phyloP scores from a whole-genome alignment of 2,329 filamentous ascomycete species.

The Colletotrichum navitas region DNA sequence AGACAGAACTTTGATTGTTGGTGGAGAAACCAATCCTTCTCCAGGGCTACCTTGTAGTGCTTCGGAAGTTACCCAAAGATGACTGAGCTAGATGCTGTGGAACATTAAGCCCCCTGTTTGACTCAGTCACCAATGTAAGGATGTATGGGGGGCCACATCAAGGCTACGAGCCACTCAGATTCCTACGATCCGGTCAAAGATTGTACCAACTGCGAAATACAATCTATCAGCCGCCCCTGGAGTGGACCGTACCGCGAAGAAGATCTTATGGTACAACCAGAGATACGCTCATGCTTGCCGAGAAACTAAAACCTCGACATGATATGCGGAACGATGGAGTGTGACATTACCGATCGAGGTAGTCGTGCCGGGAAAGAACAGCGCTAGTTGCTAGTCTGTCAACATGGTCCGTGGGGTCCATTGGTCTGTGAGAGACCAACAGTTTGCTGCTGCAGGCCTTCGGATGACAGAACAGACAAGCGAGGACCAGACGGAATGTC shows the following conservation, averaged over 20 bases:
- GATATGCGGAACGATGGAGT: not conserved
- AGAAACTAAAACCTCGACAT: not conserved
- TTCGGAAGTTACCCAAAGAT: not conserved
- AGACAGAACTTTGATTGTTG: not conserved
- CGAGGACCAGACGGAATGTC: not conserved
- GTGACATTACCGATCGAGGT: not conserved
- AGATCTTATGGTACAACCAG: not conserved
- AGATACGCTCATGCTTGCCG: not conserved
- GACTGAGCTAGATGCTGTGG: not conserved
- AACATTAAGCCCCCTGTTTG: not conserved
- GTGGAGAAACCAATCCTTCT: not conserved
- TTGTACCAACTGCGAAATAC: not conserved
- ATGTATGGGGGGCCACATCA: too few species aligned
- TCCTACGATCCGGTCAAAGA: too few species aligned
- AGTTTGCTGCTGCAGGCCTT: not conserved
- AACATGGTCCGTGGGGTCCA: not conserved
- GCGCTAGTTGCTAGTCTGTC: not conserved
- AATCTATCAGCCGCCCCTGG: not conserved
- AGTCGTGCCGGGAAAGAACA: too few species aligned
- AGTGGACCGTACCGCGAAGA: not conserved
- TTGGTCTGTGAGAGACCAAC: not conserved
- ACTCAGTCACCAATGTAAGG: not conserved
- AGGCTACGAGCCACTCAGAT: not conserved
- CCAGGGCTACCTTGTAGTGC: not conserved
- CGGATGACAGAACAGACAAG: not conserved